phyloP scores from a whole-genome alignment of 2,329 filamentous ascomycete species.

The Trichoderma aggressivum region DNA sequence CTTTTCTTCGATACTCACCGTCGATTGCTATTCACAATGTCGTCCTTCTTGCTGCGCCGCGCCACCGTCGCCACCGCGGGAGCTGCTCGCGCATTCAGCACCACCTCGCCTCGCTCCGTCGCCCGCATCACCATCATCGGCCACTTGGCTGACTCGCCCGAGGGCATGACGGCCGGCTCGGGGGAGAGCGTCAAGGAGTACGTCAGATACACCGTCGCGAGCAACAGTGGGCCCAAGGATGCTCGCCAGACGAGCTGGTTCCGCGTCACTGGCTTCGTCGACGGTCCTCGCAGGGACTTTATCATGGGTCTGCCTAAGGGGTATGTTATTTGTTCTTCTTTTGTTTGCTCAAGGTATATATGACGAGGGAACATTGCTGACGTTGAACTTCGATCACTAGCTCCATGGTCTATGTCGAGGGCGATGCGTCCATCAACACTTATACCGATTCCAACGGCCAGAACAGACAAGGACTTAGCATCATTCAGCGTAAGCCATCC shows the following conservation, averaged over 20 bases:
- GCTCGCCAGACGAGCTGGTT: conserved; percentile 84
- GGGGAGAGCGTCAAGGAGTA: conserved; percentile 59
- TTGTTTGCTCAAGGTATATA: too few species aligned
- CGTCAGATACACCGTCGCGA: conserved; percentile 73
- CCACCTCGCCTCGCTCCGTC: conserved; percentile 60
- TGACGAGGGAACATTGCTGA: not conserved
- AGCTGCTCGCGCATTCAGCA: conserved; percentile 70
- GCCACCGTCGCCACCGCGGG: conserved; percentile 47
- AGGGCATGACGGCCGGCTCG: conserved; percentile 65
- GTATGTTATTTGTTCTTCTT: conserved; percentile 51
- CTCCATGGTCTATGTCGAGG: conserved; percentile 77
- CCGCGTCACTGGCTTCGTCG: conserved; percentile 69
- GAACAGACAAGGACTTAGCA: conserved; percentile 59
- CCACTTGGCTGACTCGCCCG: conserved; percentile 75
- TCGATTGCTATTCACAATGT: conserved; percentile 33
- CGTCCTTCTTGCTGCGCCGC: conserved; percentile 52
- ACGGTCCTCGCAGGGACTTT: conserved; percentile 68
- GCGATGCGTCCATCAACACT: conserved; percentile 66
- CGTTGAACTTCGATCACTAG: conserved; percentile 42
- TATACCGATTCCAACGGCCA: conserved; percentile 72
- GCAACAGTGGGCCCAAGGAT: conserved; percentile 61
- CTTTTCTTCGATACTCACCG: not conserved
- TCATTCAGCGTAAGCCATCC: conserved; percentile 73
- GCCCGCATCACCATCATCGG: conserved; percentile 86
- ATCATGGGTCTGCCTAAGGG: conserved; percentile 76